Evolutionary conservation across 2,329 filamentous ascomycete genomes (phyloP).

Genomic region (Boeremia exigua): DNA sequence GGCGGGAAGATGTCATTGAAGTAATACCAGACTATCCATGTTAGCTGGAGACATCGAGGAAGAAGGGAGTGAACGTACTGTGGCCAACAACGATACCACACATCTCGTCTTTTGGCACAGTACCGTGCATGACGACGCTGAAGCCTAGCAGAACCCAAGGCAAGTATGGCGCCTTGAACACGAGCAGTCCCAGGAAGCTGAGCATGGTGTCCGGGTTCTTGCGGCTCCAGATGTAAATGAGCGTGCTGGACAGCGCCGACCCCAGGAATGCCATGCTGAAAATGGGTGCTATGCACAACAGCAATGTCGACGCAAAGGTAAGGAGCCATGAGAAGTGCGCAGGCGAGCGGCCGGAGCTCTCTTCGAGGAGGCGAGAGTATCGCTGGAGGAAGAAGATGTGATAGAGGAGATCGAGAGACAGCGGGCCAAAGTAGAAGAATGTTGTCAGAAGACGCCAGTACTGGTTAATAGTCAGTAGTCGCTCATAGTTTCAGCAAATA

Average conservation of each 20-base stretch:
- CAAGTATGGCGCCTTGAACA: slow-evolving; percentile 92
- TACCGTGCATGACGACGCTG: slow-evolving; percentile 87
- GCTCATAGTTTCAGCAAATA: no score
- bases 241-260: slow-evolving; percentile 87
- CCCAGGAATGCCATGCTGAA: slow-evolving; percentile 93
- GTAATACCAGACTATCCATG: slow-evolving; percentile 81
- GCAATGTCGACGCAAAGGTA: slow-evolving; percentile 78
- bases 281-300: slow-evolving; percentile 82
- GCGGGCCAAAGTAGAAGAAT: slow-evolving; percentile 95
- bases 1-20: slow-evolving; percentile 96
- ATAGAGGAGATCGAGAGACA: slow-evolving; percentile 92
- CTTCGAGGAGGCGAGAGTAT: slow-evolving; percentile 93
- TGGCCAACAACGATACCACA: slow-evolving; percentile 95
- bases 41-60: slow-evolving; percentile 17
- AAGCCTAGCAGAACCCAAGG: slow-evolving; percentile 96
- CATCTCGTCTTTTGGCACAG: slow-evolving; percentile 92
- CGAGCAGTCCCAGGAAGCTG: slow-evolving; percentile 82
- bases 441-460: slow-evolving; percentile 97
- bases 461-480: slow-evolving; percentile 53
- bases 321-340: slow-evolving; percentile 96
- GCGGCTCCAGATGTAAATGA: slow-evolving; percentile 98
- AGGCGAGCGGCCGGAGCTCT: slow-evolving; percentile 87
- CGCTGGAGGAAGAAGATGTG: slow-evolving; percentile 98
- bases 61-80: slow-evolving; percentile 48
- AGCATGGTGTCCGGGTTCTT: slow-evolving; percentile 91